These are phyloP conservation scores for Amphirosellinia nigrospora DNA, from an alignment of 495 filamentous ascomycete species.

Conservation along the genomic window DNA sequence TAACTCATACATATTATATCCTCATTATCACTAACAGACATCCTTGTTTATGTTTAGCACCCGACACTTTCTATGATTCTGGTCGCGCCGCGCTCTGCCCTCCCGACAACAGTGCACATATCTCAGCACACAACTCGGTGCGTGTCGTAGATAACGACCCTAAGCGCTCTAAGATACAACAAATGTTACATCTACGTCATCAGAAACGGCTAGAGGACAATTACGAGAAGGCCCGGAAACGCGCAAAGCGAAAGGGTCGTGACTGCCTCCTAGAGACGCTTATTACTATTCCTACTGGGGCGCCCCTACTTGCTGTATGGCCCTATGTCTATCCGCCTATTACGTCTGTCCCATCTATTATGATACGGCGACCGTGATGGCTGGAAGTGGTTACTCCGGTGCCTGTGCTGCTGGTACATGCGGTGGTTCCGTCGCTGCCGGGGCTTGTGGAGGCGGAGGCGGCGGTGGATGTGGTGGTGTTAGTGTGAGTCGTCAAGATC, in stretches of 20 bases:
- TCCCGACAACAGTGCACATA: conserved; percentile 68
- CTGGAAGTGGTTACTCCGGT: conserved; percentile 52
- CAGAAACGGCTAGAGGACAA: conserved; percentile 60
- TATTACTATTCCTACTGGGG: conserved; percentile 61
- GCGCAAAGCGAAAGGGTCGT: conserved; percentile 66
- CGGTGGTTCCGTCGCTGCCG: conserved; percentile 44
- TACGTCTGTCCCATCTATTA: conserved; percentile 42
- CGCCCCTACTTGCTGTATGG: conserved; percentile 52
- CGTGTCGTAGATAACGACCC: conserved; percentile 42
- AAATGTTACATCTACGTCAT: conserved; percentile 54
- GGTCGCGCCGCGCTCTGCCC: conserved; percentile 61
- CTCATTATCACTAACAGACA: conserved; percentile 35
- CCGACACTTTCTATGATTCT: conserved; percentile 59
- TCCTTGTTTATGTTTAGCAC: conserved; percentile 45
- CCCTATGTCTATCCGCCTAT: conserved; percentile 45
- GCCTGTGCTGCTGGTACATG: conserved; percentile 53
- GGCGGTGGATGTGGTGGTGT: conserved; percentile 42
- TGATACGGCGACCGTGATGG: conserved; percentile 60
- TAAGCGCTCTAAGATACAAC: conserved; percentile 59
- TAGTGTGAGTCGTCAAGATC: conserved; percentile 49
- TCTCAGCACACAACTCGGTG: conserved; percentile 72
- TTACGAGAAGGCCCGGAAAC: conserved; percentile 66
- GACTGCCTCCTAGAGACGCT: conserved; percentile 53
- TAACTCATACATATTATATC: conserved; percentile 28
- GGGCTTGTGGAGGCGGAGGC: conserved; percentile 47